Evolutionary conservation across 2,329 filamentous ascomycete genomes (phyloP).

Genomic region (Ramichloridium luteum): DNA sequence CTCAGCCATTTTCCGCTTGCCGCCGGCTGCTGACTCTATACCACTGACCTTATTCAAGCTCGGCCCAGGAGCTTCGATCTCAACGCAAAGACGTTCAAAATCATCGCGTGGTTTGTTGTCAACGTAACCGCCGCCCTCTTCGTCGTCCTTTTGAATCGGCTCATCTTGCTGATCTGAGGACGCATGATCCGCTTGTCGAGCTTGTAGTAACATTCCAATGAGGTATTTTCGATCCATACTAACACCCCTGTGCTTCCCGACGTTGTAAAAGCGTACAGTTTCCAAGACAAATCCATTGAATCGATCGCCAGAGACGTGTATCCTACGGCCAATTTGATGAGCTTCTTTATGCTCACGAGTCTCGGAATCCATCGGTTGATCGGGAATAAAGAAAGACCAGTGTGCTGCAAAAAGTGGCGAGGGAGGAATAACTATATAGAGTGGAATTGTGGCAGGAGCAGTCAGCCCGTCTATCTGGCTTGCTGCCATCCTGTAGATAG

Average conservation of each 20-base stretch:
- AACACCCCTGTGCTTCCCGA: conserved; percentile 7
- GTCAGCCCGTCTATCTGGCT: no score
- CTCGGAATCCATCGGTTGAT: conserved; percentile 3
- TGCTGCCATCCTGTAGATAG: no score
- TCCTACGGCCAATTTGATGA: conserved; percentile 6
- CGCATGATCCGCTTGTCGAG: background rate
- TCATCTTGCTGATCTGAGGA: background rate
- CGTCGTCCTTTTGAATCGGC: conserved; percentile 9
- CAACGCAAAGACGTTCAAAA: conserved; percentile 6
- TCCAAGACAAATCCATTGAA: conserved; percentile 12
- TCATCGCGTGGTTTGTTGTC: conserved; percentile 9
- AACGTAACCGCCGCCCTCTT: conserved; percentile 10
- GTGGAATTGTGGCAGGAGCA: no score
- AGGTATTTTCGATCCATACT: conserved; percentile 4
- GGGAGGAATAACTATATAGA: conserved; percentile 13
- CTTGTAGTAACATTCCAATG: conserved; percentile 2
- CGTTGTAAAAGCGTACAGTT: conserved; percentile 10
- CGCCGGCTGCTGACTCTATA: background rate
- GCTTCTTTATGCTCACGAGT: conserved; percentile 4
- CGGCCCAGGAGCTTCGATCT: conserved; percentile 9
- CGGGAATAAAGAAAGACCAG: conserved; percentile 12
- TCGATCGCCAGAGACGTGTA: conserved; percentile 12
- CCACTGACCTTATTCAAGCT: conserved; percentile 6
- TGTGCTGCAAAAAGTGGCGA: conserved; percentile 14
- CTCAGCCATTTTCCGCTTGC: conserved; percentile 6